Base-by-base conservation (phyloP, 805 yeast genomes). In the Metschnikowia chrysomelidarum region DNA sequence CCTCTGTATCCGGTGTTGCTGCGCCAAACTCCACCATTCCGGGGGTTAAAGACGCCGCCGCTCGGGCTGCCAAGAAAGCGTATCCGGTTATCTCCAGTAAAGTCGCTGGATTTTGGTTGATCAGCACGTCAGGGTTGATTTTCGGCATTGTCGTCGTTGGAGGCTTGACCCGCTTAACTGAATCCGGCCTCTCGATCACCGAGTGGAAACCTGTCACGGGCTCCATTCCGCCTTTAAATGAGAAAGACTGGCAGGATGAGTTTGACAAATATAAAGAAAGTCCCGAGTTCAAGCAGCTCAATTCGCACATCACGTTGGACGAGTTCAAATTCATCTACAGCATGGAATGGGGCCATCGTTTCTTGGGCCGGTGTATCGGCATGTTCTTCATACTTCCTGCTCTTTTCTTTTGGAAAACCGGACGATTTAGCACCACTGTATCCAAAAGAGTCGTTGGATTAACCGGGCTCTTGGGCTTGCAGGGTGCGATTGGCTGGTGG, bases 141-240 rank as follows among this genome's bases (percentile, higher is more conserved):
- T 93, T 93, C 60, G 96, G 95, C 22, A 93, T 93, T 43, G 98
- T 93, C 11, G 80, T 93, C n/a, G 69, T 93, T 4, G 99, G 98
- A 29, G 99, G 99, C 1, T 70, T 93, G 29, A 93, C 98, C 0
- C 75, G 99, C 52, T 71, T 93, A 28, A 93, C 98, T 0, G 99
- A 93, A 56, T 86, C 96, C 0, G 99, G 98, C 0, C 69, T 93
- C 29, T 84, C 95, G 30, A 93, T 93, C 57, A 93, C 98, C 1
- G 98, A 93, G 56, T 93, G 99, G 99, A 87, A 81, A 58, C 99
- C 99, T 1, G 88, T 93, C 18, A 87, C 98, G 0, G 99, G 99
- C 30, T 67, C 94, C 2, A 60, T 93, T 10, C 99, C 99, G 2
- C 98, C 98, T 0, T 55, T 84, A 51, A 76, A 64, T 40, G 80